Conservation (phyloP, 1,284 basidiomycete genomes). For the Marasmius fiardii region DNA sequence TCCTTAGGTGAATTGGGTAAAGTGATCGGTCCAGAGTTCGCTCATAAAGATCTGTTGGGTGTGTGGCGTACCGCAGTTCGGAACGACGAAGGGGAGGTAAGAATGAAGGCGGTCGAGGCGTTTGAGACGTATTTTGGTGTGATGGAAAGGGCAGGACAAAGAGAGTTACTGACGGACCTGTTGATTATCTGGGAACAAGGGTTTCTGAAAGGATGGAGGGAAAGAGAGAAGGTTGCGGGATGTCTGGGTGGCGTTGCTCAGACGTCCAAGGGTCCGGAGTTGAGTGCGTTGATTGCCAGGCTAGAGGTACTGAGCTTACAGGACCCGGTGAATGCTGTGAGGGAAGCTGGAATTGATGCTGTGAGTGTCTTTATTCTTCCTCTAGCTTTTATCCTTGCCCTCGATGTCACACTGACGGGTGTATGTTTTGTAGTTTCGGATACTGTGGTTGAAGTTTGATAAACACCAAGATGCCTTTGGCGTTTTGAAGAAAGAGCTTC, state of each 20-base stretch:
- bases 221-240: slow-evolving; percentile 70
- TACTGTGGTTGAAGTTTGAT: slow-evolving; percentile 48
- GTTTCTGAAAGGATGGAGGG: slow-evolving; percentile 75
- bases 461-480: slow-evolving; percentile 33
- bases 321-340: slow-evolving; percentile 81
- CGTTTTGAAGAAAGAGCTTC: slow-evolving; percentile 47
- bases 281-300: slow-evolving; percentile 28
- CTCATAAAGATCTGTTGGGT: slow-evolving; percentile 69
- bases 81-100: slow-evolving; percentile 65
- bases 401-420: background rate
- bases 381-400: slow-evolving; percentile 18
- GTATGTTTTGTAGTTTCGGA: slow-evolving; percentile 41
- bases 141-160: slow-evolving; percentile 48
- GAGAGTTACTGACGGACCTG: slow-evolving; percentile 51
- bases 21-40: slow-evolving; percentile 73
- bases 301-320: slow-evolving; percentile 67
- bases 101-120: slow-evolving; percentile 66
- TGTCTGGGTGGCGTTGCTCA: slow-evolving; percentile 49
- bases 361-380: slow-evolving; percentile 43
- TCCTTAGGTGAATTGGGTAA: slow-evolving; percentile 89
- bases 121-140: slow-evolving; percentile 57
- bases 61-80: slow-evolving; percentile 68
- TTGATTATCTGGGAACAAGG: slow-evolving; percentile 62
- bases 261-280: slow-evolving; percentile 29
- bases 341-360: slow-evolving; percentile 69